Evolutionary conservation across 352 stramenopile genomes (phyloP).

Genomic region (Phytophthora rubi): DNA sequence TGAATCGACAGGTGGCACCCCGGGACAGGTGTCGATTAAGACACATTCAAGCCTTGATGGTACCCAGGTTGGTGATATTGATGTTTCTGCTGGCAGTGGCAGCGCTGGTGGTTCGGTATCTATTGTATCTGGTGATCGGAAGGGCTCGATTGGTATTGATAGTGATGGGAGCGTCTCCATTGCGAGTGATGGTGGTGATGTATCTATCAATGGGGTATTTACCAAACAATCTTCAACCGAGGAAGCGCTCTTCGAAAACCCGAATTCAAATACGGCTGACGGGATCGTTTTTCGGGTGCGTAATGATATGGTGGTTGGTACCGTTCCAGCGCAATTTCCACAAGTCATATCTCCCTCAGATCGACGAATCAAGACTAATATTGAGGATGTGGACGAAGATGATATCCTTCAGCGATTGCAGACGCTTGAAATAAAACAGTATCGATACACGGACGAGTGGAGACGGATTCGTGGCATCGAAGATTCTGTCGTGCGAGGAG

Average conservation of each 20-base stretch:
- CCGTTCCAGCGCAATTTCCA: constrained; percentile 86
- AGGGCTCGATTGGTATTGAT: constrained; percentile 27
- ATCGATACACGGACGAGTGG: constrained; percentile 92
- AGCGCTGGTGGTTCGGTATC: constrained; percentile 32
- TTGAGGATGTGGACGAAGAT: constrained; percentile 85
- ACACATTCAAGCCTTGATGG: constrained; percentile 9
- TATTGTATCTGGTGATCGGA: constrained; percentile 29
- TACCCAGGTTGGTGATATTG: constrained; percentile 14
- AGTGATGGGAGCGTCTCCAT: constrained; percentile 25
- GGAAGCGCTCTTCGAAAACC: constrained; percentile 34
- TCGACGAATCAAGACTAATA: constrained; percentile 92
- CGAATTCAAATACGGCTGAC: constrained; percentile 31
- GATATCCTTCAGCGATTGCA: constrained; percentile 89
- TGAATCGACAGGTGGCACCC: neutral
- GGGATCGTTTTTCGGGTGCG: constrained; percentile 48
- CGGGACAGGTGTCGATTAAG: constrained; percentile 20
- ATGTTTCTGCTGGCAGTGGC: constrained; percentile 21
- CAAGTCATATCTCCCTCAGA: constrained; percentile 91
- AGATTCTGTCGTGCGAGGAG: constrained; percentile 78
- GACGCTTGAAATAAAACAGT: constrained; percentile 87
- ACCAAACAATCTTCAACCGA: constrained; percentile 28
- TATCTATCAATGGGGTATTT: constrained; percentile 28
- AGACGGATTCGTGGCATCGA: constrained; percentile 76
- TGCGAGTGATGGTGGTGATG: constrained; percentile 16
- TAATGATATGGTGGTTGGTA: constrained; percentile 52